Percentiles rank a stretch among this genome's conserved stretches.
Conservation (phyloP, 1,284 basidiomycete genomes). For the Serendipita sp. region DNA sequence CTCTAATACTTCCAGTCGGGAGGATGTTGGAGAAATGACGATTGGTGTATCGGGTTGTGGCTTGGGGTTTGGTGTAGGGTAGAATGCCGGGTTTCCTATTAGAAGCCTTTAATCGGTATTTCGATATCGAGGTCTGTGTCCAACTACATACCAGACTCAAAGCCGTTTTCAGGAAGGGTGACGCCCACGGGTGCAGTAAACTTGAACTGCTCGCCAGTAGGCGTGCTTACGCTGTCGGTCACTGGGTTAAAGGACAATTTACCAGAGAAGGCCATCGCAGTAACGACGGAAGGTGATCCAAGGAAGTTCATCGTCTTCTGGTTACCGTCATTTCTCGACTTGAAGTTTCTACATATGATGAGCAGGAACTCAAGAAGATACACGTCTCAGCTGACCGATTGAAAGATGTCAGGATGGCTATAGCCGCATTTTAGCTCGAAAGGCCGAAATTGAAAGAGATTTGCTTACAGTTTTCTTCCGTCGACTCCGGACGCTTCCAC, state of each 20-base stretch:
- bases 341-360: constrained; percentile 57
- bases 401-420: constrained; percentile 97
- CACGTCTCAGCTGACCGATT: constrained; percentile 44
- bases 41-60: constrained; percentile 71
- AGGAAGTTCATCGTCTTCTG: constrained; percentile 95
- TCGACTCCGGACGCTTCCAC: constrained; percentile 66
- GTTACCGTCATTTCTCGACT: constrained; percentile 95
- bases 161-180: constrained; percentile 75
- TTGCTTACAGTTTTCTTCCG: constrained; percentile 79
- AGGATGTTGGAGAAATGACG: constrained; percentile 65
- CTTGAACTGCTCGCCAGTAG: constrained; percentile 68
- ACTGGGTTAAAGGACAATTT: constrained; percentile 90
- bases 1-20: constrained; percentile 75
- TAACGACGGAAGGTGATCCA: constrained; percentile 92
- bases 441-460: constrained; percentile 29
- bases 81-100: constrained; percentile 50
- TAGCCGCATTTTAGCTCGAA: constrained; percentile 39
- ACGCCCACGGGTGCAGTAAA: constrained; percentile 77
- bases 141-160: constrained; percentile 44
- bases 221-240: constrained; percentile 64
- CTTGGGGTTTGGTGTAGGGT: constrained; percentile 63
- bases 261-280: constrained; percentile 94
- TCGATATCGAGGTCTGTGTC: neutral
- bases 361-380: neutral
- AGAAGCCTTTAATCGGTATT: neutral